Conservation (phyloP, 148 eudicot species). For the Amaranthus cruentus region DNA sequence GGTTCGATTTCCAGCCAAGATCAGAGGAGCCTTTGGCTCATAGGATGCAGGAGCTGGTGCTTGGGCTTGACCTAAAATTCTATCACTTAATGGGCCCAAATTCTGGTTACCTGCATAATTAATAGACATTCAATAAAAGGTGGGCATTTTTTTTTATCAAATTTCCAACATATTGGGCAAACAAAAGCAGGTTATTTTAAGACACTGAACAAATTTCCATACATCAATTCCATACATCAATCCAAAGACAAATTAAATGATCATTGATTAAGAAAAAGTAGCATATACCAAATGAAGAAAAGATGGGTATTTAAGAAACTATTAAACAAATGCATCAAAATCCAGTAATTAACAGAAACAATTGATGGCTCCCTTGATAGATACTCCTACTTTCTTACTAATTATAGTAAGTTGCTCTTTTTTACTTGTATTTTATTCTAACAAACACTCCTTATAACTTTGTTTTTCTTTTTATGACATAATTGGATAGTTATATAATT, state of each 20-base stretch:
- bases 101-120: conserved; percentile 46
- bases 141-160: not conserved
- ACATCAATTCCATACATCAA: not conserved
- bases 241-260: not conserved
- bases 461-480: not conserved
- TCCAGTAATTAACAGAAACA: conserved; percentile 17
- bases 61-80: conserved; percentile 40
- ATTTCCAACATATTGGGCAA: not conserved
- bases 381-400: conserved; percentile 8
- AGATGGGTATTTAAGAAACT: not conserved
- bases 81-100: conserved; percentile 51
- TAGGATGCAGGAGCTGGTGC: conserved; percentile 65
- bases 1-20: conserved; percentile 69
- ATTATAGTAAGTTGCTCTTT: not conserved
- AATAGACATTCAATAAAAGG: conserved; percentile 11
- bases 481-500: not conserved
- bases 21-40: conserved; percentile 44
- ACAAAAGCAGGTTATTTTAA: not conserved
- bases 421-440: not conserved
- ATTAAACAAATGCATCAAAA: conserved; percentile 16
- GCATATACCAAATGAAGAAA: not conserved
- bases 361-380: conserved; percentile 2
- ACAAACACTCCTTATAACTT: not conserved
- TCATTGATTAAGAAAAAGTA: not conserved
- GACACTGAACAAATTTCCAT: not conserved